Conservation (phyloP, 1,284 basidiomycete genomes). For the Porogramme epimiltina region DNA sequence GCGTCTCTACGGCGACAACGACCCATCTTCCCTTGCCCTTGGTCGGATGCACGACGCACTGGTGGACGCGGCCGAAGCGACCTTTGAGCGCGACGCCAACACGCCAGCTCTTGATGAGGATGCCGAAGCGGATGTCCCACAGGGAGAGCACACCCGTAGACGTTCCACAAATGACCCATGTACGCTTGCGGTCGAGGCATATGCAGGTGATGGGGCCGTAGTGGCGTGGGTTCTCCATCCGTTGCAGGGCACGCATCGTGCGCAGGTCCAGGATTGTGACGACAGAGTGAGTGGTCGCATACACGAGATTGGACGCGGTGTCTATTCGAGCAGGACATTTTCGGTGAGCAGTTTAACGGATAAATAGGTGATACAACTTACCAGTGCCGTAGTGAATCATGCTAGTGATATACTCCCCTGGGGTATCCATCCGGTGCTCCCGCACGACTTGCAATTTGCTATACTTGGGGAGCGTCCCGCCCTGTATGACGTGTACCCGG, state of each 20-base stretch:
- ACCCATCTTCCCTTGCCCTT: conserved; percentile 90
- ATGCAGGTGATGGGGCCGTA: conserved; percentile 85
- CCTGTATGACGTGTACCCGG: conserved; percentile 71
- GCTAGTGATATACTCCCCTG: conserved; percentile 77
- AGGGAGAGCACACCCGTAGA: conserved; percentile 81
- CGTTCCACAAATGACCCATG: conserved; percentile 91
- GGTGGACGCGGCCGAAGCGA: conserved; percentile 59
- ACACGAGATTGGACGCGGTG: conserved; percentile 73
- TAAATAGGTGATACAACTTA: conserved; percentile 31
- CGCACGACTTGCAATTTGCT: conserved; percentile 75
- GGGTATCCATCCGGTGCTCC: conserved; percentile 68
- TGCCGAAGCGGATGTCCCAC: conserved; percentile 94
- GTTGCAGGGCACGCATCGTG: conserved; percentile 78
- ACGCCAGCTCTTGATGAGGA: conserved; percentile 88
- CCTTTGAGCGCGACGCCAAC: conserved; percentile 62
- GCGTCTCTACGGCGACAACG: conserved; percentile 72
- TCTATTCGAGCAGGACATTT: conserved; percentile 49
- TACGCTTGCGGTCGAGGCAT: conserved; percentile 79
- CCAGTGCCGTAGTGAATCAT: conserved; percentile 80
- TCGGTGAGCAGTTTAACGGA: not conserved
- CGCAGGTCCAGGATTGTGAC: conserved; percentile 86
- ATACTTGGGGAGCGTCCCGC: conserved; percentile 76
- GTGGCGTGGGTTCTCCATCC: conserved; percentile 84
- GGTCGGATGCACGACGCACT: conserved; percentile 81
- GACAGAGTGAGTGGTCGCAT: conserved; percentile 81